Conservation (phyloP, 805 yeast genomes). For the Candida loeiensis region DNA sequence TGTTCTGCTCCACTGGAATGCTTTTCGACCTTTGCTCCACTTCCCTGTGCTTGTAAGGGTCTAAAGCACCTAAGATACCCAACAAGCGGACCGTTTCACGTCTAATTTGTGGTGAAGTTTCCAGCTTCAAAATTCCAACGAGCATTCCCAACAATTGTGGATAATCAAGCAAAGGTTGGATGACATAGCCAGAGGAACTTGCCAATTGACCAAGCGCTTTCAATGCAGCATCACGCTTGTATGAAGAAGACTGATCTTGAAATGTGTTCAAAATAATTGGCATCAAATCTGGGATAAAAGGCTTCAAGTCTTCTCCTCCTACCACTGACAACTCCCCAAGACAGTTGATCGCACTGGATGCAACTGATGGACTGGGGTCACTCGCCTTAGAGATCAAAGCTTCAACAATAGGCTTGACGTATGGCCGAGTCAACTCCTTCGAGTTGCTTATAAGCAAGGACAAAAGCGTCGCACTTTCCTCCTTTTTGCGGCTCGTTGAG, state of each 20-base stretch:
- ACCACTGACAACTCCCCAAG: constrained; percentile 86
- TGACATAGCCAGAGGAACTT: constrained; percentile 89
- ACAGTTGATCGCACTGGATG: constrained; percentile 80
- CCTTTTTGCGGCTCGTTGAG: constrained; percentile 67
- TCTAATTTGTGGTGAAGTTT: constrained; percentile 67
- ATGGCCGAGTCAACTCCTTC: constrained; percentile 80
- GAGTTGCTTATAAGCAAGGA: constrained; percentile 75
- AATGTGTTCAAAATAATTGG: constrained; percentile 82
- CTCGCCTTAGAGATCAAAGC: constrained; percentile 73
- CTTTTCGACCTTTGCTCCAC: constrained; percentile 69
- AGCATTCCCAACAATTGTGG: constrained; percentile 84
- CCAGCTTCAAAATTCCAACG: constrained; percentile 77
- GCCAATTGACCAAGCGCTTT: constrained; percentile 85
- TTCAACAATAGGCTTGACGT: constrained; percentile 85
- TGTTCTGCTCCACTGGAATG: constrained; percentile 66
- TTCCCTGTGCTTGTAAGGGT: constrained; percentile 92
- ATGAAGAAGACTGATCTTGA: constrained; percentile 87
- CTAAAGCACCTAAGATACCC: constrained; percentile 94
- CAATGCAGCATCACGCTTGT: constrained; percentile 85
- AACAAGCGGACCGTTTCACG: constrained; percentile 85
- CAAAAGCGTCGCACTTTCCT: constrained; percentile 77
- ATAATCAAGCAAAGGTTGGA: constrained; percentile 86
- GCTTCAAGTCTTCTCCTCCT: constrained; percentile 79
- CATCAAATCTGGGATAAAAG: constrained; percentile 74
- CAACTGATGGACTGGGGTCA: constrained; percentile 74